These are phyloP conservation scores for Raffaelea albimanens DNA, from an alignment of 2,329 filamentous ascomycete species.

Conservation along the genomic window DNA sequence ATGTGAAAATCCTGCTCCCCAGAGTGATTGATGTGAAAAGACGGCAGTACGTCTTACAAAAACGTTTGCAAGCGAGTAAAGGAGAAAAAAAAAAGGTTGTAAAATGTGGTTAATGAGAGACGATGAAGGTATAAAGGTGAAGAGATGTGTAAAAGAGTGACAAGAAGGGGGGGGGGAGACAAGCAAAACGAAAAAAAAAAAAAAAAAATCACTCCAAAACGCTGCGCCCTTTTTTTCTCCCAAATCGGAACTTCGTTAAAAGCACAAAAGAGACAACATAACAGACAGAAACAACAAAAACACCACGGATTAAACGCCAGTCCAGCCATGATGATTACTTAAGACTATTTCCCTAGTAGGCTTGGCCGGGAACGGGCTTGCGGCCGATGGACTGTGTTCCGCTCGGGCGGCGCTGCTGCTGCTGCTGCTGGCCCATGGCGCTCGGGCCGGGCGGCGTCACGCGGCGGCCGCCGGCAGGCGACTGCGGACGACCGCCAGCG, in stretches of 20 bases:
- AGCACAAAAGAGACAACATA: neutral
- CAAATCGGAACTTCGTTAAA: neutral
- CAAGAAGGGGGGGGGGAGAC: neutral
- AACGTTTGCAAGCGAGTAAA: slow-evolving; percentile 4
- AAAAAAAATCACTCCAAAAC: neutral
- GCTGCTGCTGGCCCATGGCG: slow-evolving; percentile 28
- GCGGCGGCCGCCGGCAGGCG: slow-evolving; percentile 29
- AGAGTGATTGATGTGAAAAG: no score
- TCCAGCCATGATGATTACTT: neutral
- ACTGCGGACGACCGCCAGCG: slow-evolving; percentile 30
- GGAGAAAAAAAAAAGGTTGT: neutral
- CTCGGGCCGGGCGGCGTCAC: slow-evolving; percentile 35
- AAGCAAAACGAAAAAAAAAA: neutral
- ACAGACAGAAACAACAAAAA: neutral
- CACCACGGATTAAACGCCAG: neutral
- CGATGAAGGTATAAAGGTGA: no score
- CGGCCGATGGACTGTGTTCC: slow-evolving; percentile 32
- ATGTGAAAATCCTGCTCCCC: no score
- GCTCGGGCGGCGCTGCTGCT: neutral
- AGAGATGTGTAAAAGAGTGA: neutral
- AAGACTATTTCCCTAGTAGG: slow-evolving; percentile 24
- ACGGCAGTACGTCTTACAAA: no score
- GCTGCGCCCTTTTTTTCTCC: neutral
- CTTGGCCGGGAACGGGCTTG: slow-evolving; percentile 49
- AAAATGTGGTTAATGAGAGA: no score